Evolutionary conservation across 495 filamentous ascomycete species (phyloP), one percentile per base, ranked within the genome.

Genomic region (Penicillium waksmanii): DNA sequence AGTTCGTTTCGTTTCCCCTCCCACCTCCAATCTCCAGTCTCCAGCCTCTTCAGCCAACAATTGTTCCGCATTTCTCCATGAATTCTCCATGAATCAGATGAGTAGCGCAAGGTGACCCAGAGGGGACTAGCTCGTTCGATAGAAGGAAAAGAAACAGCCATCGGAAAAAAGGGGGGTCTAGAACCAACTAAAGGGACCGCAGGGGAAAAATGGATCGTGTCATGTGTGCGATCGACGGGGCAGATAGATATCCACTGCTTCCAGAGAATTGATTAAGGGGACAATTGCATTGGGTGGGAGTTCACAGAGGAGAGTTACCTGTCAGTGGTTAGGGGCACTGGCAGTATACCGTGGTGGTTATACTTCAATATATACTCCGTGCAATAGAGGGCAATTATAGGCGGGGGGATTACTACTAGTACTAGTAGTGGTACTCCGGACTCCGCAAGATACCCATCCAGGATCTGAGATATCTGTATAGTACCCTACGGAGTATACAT

Each of bases 221-320:
- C 73, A 79, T 76, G 72, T 77, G 74, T 62, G 61, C 69, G 73
- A 76, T 76, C 70, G 69, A 73, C 70, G 64, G 68, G 59, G 60
- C 60, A 57, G 42, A 23, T 48, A 46, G 15, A 46, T 46, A 46
- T 21, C 43, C 43, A 21, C 43, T 7, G 9, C 4, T 46, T 21
- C 19, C 38, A 25, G 27, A 31, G 27, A 31, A 31, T 31, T 31
- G 8, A 31, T 31, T 31, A 31, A 33, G 48, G 11, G 31, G 57
- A 53, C 38, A 49, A 53, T 53, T 36, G 51, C 17, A 19, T 27
- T 53, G 1, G 1, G 27, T 13, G 36, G 36, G 36, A 12, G 36
- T 31, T 31, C 25, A 25, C 25, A 25, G 25, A 25, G 27, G 27
- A 4, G 27, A 31, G 5, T 31, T 31, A 31, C 2, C 23, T 23